phyloP scores from a whole-genome alignment of 176 grass and related monocot species.

The Zoysia pacifica region DNA sequence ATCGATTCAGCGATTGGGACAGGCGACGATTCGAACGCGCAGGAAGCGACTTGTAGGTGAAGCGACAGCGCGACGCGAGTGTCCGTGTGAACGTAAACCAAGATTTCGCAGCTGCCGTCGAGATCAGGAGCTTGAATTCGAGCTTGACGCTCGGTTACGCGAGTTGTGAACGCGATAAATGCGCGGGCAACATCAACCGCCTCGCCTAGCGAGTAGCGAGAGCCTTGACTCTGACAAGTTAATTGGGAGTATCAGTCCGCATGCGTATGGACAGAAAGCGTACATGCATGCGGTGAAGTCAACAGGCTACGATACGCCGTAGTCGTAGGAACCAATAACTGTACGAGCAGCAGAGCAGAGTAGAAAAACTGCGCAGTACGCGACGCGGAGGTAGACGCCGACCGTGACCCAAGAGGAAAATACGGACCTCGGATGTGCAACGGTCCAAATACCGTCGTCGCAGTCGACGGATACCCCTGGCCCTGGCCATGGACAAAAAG shows the following conservation, averaged over 20 bases:
- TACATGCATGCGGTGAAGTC: not conserved
- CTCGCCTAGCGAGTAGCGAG: too few species aligned
- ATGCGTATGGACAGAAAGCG: too few species aligned
- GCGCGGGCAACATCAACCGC: not conserved
- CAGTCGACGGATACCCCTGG: not conserved
- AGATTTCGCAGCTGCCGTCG: not conserved
- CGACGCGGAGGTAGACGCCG: constrained; percentile 30
- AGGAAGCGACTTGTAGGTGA: too few species aligned
- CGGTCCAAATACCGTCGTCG: not conserved
- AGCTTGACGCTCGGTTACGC: not conserved
- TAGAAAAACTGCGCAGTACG: constrained; percentile 3
- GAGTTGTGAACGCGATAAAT: constrained; percentile 24
- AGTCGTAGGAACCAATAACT: not conserved
- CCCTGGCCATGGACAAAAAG: not conserved
- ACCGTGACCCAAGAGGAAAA: not conserved
- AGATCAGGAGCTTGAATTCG: constrained; percentile 6
- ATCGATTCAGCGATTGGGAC: too few species aligned
- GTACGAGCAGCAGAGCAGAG: not conserved
- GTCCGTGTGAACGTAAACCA: constrained; percentile 21
- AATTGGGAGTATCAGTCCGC: not conserved
- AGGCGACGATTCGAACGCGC: not conserved
- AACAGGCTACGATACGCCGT: not conserved
- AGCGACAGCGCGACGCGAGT: not conserved
- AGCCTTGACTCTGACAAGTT: not conserved
- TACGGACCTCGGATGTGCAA: not conserved